Evolutionary conservation across 768 basidiomycete genomes (phyloP).

Genomic region (Russula vinacea): DNA sequence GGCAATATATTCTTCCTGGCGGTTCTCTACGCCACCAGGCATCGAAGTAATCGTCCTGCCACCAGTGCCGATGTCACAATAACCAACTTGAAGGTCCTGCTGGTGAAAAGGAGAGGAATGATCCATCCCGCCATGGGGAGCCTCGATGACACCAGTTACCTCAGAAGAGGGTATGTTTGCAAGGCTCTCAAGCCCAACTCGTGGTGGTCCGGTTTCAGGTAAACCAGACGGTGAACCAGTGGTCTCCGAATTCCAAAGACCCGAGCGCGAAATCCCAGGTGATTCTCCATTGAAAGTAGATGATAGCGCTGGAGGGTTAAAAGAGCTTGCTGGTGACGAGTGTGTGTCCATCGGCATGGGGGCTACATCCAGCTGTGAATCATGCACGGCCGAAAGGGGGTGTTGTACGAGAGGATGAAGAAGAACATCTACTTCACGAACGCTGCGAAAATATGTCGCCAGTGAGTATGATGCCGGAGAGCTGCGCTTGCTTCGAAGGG

Average conservation of each 20-base stretch:
- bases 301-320: background rate
- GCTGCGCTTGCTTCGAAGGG: background rate
- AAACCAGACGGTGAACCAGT: background rate
- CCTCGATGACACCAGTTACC: no score
- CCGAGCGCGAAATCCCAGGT: background rate
- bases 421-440: conserved; percentile 14
- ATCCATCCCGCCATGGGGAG: background rate
- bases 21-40: background rate
- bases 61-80: no score
- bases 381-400: background rate
- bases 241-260: background rate
- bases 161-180: background rate
- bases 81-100: background rate
- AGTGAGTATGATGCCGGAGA: background rate
- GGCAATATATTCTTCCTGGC: background rate
- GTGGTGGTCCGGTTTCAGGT: background rate
- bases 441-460: background rate
- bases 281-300: background rate
- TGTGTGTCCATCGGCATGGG: background rate
- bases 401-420: background rate
- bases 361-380: background rate
- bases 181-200: background rate
- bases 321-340: background rate
- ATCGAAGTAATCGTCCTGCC: background rate
- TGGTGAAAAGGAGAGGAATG: background rate